Percentiles rank a stretch among this genome's conserved stretches.
Conservation (phyloP, 306 rosid species). For the Begonia loranthoides region DNA sequence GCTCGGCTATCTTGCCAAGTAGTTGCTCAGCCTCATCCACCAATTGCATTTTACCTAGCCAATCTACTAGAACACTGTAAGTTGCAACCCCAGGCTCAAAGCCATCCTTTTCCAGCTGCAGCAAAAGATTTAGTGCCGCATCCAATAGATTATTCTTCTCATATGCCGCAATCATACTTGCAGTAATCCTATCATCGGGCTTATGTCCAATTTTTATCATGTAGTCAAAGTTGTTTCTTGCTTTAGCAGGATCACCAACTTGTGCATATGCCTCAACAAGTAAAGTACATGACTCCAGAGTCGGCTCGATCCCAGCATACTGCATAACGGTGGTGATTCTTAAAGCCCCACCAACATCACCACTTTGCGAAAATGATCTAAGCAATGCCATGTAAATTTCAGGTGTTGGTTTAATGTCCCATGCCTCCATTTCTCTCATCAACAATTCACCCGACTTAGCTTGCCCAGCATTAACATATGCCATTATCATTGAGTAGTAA, state of each 20-base stretch:
- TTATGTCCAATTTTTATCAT: conserved; percentile 40
- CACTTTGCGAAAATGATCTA: conserved; percentile 31
- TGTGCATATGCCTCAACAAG: conserved; percentile 45
- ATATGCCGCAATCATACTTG: conserved; percentile 67
- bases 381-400: conserved; percentile 67
- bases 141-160: conserved; percentile 48
- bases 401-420: conserved; percentile 35
- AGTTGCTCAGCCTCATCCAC: conserved; percentile 74
- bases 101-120: conserved; percentile 58
- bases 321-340: conserved; percentile 43
- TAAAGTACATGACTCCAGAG: conserved; percentile 44
- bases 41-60: conserved; percentile 69
- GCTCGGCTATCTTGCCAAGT: conserved; percentile 48
- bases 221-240: conserved; percentile 52
- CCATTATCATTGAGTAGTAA: conserved; percentile 59
- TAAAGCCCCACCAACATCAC: conserved; percentile 28
- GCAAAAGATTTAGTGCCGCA: conserved; percentile 52
- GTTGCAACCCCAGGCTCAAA: conserved; percentile 76
- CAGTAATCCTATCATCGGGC: conserved; percentile 76
- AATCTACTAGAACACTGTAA: conserved; percentile 69
- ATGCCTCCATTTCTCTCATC: conserved; percentile 58
- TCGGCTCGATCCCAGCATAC: conserved; percentile 40
- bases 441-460: conserved; percentile 28
- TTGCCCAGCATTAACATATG: conserved; percentile 48
- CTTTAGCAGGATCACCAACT: conserved; percentile 35